Evolutionary conservation across 495 filamentous ascomycete genomes (phyloP).

Genomic region (Penicillium salamii): DNA sequence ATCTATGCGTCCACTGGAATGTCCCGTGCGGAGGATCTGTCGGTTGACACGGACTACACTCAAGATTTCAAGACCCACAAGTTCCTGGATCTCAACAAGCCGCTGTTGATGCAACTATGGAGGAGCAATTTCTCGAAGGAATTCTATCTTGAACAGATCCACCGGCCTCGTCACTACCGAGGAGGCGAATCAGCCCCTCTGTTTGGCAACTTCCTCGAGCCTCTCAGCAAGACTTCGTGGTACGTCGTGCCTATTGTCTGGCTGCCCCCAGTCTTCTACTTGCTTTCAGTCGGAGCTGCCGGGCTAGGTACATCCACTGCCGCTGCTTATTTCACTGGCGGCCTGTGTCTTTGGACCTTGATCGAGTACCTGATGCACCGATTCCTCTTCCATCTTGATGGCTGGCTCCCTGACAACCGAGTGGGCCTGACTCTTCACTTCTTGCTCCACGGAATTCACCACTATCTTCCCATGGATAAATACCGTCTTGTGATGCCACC

Average conservation of each 20-base stretch:
- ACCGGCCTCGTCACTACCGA: conserved; percentile 91
- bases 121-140: conserved; percentile 81
- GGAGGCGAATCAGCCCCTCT: conserved; percentile 88
- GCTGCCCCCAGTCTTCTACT: conserved; percentile 79
- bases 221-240: conserved; percentile 90
- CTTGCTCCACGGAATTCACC: conserved; percentile 93
- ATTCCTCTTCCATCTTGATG: conserved; percentile 90
- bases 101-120: conserved; percentile 89
- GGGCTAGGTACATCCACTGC: conserved; percentile 50
- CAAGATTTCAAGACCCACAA: conserved; percentile 82
- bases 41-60: conserved; percentile 72
- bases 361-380: conserved; percentile 90
- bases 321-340: conserved; percentile 58
- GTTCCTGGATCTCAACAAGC: conserved; percentile 86
- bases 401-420: conserved; percentile 87
- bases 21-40: conserved; percentile 81
- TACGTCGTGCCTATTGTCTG: conserved; percentile 83
- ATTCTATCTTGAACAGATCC: conserved; percentile 95
- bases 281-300: conserved; percentile 61
- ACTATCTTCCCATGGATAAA: conserved; percentile 98
- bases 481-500: conserved; percentile 98
- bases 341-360: conserved; percentile 79
- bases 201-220: conserved; percentile 98
- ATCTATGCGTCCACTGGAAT: conserved; percentile 78
- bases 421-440: conserved; percentile 89